phyloP scores from a whole-genome alignment of 768 basidiomycete species.

The Coprinopsis strossmayeri region DNA sequence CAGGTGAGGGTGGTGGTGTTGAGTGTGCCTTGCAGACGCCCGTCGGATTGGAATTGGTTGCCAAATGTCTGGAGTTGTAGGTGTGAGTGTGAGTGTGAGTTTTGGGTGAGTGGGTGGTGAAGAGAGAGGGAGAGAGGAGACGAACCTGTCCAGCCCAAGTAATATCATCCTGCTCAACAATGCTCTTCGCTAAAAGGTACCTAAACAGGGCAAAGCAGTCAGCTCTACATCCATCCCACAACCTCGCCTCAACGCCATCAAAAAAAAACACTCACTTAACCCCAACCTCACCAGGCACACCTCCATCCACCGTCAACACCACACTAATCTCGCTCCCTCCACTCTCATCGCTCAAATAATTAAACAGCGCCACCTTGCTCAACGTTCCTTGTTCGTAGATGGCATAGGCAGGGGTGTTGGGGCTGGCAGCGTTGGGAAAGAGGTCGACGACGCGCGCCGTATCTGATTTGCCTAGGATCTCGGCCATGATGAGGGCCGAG shows the following conservation, averaged over 20 bases:
- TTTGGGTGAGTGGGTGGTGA: neutral
- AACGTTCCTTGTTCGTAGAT: conserved; percentile 70
- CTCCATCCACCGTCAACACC: conserved; percentile 37
- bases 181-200: conserved; percentile 49
- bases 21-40: conserved; percentile 50
- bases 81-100: neutral
- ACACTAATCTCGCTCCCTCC: conserved; percentile 52
- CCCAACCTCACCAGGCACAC: conserved; percentile 39
- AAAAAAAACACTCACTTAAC: conserved; percentile 24
- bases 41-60: conserved; percentile 57
- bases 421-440: conserved; percentile 39
- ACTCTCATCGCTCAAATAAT: conserved; percentile 56
- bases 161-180: conserved; percentile 57
- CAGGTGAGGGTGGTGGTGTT: conserved; percentile 56
- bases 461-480: conserved; percentile 59
- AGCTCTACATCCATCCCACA: neutral
- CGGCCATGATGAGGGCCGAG: conserved; percentile 62
- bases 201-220: no score
- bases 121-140: no score
- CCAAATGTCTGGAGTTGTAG: conserved; percentile 45
- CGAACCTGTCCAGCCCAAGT: conserved; percentile 74
- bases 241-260: neutral
- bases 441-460: conserved; percentile 62
- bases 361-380: conserved; percentile 60
- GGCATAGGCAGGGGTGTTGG: conserved; percentile 59